A percentile compares a stretch with the other conserved stretches of the same genome.
These are phyloP conservation scores for Trametes villosa DNA, from an alignment of 768 basidiomycete species.

Conservation along the genomic window DNA sequence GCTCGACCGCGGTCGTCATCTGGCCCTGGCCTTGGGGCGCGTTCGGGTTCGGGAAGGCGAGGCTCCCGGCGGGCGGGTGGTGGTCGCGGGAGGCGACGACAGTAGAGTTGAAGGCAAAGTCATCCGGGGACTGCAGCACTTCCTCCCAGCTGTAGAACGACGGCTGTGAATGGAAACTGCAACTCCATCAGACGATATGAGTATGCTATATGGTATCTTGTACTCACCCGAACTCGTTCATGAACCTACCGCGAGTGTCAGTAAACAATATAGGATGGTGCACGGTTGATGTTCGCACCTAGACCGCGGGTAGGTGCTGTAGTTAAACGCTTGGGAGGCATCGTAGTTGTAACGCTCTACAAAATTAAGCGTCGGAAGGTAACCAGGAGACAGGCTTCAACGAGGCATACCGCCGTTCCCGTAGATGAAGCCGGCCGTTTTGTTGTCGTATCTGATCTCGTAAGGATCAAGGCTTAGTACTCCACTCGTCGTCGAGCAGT, in stretches of 20 bases:
- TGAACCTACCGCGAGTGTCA: slow-evolving; percentile 40
- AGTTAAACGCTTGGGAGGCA: slow-evolving; percentile 54
- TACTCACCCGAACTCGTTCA: slow-evolving; percentile 60
- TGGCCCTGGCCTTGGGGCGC: slow-evolving; percentile 55
- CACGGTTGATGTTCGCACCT: slow-evolving; percentile 35
- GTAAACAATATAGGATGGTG: neutral
- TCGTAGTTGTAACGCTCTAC: slow-evolving; percentile 63
- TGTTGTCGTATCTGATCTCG: slow-evolving; percentile 52
- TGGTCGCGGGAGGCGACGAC: slow-evolving; percentile 60
- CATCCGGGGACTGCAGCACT: slow-evolving; percentile 51
- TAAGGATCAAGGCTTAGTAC: slow-evolving; percentile 62
- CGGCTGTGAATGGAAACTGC: slow-evolving; percentile 66
- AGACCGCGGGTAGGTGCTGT: slow-evolving; percentile 54
- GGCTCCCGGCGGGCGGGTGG: slow-evolving; percentile 55
- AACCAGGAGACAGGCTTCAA: neutral
- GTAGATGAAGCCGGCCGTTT: slow-evolving; percentile 56
- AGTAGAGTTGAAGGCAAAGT: slow-evolving; percentile 61
- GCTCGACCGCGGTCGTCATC: slow-evolving; percentile 54
- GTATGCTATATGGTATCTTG: neutral
- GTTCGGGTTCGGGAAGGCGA: slow-evolving; percentile 60
- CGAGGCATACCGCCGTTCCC: slow-evolving; percentile 49
- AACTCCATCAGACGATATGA: neutral
- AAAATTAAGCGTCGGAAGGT: neutral
- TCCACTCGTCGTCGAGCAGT: slow-evolving; percentile 61
- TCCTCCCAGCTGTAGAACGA: slow-evolving; percentile 67